Conservation (phyloP, 192 early-diverging fungal genomes). For the Coemansia sp. region DNA sequence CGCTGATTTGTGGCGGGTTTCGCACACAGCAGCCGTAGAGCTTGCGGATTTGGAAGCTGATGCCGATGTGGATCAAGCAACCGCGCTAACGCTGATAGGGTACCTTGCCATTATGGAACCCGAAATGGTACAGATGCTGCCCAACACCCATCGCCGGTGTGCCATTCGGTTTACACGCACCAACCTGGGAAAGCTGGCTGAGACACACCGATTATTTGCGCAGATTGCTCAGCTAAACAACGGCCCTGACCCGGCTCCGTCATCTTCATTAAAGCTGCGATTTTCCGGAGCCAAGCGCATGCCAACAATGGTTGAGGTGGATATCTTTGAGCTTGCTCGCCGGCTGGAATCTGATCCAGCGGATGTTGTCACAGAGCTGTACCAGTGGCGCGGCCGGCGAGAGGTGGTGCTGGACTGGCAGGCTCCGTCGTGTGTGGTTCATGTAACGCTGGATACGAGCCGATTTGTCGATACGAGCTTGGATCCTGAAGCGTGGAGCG, state of each 20-base stretch:
- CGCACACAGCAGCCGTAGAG: slow-evolving; percentile 22
- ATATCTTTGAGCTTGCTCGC: slow-evolving; percentile 33
- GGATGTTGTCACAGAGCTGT: slow-evolving; percentile 32
- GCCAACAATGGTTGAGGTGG: slow-evolving; percentile 7
- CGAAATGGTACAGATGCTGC: slow-evolving; percentile 18
- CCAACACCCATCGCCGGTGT: slow-evolving; percentile 39
- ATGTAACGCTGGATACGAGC: slow-evolving; percentile 27
- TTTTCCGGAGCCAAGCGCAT: slow-evolving; percentile 9
- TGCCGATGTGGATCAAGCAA: slow-evolving; percentile 27
- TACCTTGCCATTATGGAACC: slow-evolving; percentile 39
- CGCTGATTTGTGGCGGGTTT: slow-evolving; percentile 5
- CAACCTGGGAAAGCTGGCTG: slow-evolving; percentile 29
- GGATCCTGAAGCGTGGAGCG: slow-evolving; percentile 15
- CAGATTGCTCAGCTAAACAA: slow-evolving; percentile 12
- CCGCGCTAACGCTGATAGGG: slow-evolving; percentile 37
- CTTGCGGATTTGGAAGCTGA: slow-evolving; percentile 22
- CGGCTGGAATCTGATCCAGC: slow-evolving; percentile 8
- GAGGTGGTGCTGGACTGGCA: slow-evolving; percentile 43
- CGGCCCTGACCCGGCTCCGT: slow-evolving; percentile 5
- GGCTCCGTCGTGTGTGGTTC: slow-evolving; percentile 37
- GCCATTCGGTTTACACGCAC: slow-evolving; percentile 30
- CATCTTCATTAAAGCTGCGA: neutral
- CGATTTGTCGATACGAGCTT: slow-evolving; percentile 6
- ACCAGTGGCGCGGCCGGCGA: slow-evolving; percentile 43
- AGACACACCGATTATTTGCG: slow-evolving; percentile 24